A percentile compares a stretch with the other conserved stretches of the same genome.
These are phyloP conservation scores for Pecoramyces ruminantium DNA, from an alignment of 192 early-diverging fungal species.

Conservation along the genomic window DNA sequence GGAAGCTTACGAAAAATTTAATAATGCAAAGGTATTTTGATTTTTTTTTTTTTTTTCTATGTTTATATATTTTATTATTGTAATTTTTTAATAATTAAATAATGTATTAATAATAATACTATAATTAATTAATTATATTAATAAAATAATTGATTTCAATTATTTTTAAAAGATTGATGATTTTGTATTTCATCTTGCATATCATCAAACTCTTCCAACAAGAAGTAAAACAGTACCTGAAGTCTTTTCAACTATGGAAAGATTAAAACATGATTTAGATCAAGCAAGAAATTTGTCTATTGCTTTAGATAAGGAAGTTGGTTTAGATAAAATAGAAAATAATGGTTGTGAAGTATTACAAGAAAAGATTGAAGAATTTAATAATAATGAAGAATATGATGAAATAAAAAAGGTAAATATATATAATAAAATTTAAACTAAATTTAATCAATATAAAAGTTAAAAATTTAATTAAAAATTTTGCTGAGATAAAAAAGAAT, in stretches of 20 bases:
- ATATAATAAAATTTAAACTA: too few relatives aligned
- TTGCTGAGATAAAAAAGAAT: too few relatives aligned
- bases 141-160: too few relatives aligned
- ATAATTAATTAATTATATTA: too few relatives aligned
- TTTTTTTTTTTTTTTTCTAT: too few relatives aligned
- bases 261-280: conserved; percentile 58
- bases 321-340: conserved; percentile 7
- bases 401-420: neutral
- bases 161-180: conserved; percentile 26
- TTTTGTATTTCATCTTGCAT: conserved; percentile 29
- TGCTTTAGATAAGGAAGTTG: conserved; percentile 36
- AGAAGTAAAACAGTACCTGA: conserved; percentile 48
- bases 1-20: conserved; percentile 37
- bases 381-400: conserved; percentile 1
- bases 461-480: too few relatives aligned
- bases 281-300: conserved; percentile 33
- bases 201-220: conserved; percentile 18
- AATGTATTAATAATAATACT: too few relatives aligned
- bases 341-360: conserved; percentile 3
- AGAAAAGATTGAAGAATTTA: conserved; percentile 7
- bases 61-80: too few relatives aligned
- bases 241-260: conserved; percentile 43
- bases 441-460: too few relatives aligned
- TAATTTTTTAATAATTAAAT: too few relatives aligned
- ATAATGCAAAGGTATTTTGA: conserved; percentile 35